Percentiles rank a stretch among this genome's conserved stretches.
phyloP scores from a whole-genome alignment of 257 asterid genomes.

The Solanum infundibuliforme region DNA sequence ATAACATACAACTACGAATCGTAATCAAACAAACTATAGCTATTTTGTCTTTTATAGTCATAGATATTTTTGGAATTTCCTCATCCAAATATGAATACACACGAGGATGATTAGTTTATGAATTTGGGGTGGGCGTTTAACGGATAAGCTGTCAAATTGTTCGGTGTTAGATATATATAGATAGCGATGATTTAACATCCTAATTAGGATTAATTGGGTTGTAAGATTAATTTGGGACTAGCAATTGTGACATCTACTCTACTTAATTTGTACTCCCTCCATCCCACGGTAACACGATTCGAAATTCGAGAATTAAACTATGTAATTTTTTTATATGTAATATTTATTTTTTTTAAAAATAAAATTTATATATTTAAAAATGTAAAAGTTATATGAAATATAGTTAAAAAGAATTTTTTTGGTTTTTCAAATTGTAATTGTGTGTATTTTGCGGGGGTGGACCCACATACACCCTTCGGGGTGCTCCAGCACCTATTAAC shows the following conservation, averaged over 20 bases:
- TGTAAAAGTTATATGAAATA: no score
- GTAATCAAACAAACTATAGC: no score
- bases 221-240: neutral
- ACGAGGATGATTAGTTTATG: neutral
- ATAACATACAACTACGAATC: no score
- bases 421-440: no score
- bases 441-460: no score
- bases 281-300: neutral
- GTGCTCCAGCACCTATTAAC: no score
- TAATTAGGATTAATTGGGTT: neutral
- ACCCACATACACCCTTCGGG: no score
- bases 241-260: neutral
- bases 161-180: neutral
- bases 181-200: neutral
- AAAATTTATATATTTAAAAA: no score
- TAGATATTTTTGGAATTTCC: no score
- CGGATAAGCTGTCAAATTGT: neutral
- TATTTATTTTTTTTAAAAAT: neutral
- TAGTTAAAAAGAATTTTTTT: no score
- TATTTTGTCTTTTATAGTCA: neutral
- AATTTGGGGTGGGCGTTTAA: neutral
- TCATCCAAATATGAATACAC: neutral
- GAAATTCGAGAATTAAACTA: neutral
- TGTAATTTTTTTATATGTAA: neutral
- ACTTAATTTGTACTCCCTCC: neutral